Evolutionary conservation across 352 stramenopile genomes (phyloP).

Genomic region (Pelagophyceae sp.): DNA sequence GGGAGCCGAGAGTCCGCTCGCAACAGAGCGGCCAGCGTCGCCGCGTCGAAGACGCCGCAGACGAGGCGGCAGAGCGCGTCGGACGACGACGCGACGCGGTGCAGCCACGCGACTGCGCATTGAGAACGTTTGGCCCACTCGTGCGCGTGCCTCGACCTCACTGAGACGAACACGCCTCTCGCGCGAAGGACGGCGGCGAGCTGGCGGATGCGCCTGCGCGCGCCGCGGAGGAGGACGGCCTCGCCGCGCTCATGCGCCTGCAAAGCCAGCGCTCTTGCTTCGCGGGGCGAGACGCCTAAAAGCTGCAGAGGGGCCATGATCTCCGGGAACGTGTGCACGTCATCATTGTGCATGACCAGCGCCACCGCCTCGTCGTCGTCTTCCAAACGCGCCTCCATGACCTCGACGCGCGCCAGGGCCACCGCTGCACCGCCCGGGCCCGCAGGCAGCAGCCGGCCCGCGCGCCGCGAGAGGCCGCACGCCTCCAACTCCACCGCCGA

Average conservation of each 20-base stretch:
- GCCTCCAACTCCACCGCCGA: background rate
- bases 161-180: constrained; percentile 62
- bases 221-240: background rate
- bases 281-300: constrained; percentile 53
- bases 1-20: constrained; percentile 67
- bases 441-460: too few species aligned
- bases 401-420: constrained; percentile 52
- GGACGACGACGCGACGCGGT: constrained; percentile 49
- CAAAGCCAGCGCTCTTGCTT: background rate
- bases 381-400: constrained; percentile 47
- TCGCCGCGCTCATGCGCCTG: background rate
- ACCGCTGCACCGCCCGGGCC: too few species aligned
- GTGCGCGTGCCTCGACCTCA: constrained; percentile 61
- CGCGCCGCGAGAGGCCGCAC: too few species aligned
- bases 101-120: constrained; percentile 54
- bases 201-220: constrained; percentile 27
- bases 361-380: constrained; percentile 59
- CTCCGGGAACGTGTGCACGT: constrained; percentile 74
- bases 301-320: constrained; percentile 61
- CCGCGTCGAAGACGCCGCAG: constrained; percentile 51
- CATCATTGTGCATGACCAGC: constrained; percentile 81
- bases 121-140: background rate
- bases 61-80: constrained; percentile 57
- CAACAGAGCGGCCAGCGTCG: constrained; percentile 49
- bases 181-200: constrained; percentile 54